Evolutionary conservation across 2,329 filamentous ascomycete species (phyloP).

Genomic region (Cordyceps fumosorosea): DNA sequence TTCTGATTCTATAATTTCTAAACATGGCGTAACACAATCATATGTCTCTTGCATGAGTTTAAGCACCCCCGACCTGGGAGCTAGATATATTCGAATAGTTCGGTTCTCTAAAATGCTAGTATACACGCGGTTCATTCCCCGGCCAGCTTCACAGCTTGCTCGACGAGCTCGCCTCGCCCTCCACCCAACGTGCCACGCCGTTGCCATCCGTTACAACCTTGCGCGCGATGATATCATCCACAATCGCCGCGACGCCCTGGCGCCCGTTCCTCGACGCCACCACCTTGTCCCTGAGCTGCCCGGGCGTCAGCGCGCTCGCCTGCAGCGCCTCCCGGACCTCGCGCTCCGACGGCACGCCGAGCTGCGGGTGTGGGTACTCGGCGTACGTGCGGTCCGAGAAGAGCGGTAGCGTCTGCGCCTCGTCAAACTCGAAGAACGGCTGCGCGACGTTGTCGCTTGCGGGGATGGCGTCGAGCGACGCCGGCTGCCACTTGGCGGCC

Average conservation of each 20-base stretch:
- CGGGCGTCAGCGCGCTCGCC: constrained; percentile 33
- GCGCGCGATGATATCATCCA: constrained; percentile 59
- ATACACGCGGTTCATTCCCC: constrained; percentile 5
- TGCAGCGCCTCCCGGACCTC: constrained; percentile 45
- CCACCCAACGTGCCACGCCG: constrained; percentile 36
- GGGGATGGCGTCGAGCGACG: constrained; percentile 61
- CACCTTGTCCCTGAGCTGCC: constrained; percentile 58
- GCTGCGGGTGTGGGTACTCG: constrained; percentile 64
- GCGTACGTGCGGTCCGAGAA: constrained; percentile 57
- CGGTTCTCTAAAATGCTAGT: constrained; percentile 4
- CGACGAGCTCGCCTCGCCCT: constrained; percentile 22
- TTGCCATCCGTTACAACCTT: constrained; percentile 46
- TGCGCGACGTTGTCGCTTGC: constrained; percentile 47
- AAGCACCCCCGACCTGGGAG: background rate
- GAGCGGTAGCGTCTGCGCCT: constrained; percentile 47
- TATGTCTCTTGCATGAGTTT: no score
- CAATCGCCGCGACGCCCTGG: constrained; percentile 62
- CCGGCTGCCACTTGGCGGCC: constrained; percentile 69
- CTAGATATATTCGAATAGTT: background rate
- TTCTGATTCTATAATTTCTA: no score
- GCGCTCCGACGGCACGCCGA: constrained; percentile 68
- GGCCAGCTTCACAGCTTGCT: constrained; percentile 25
- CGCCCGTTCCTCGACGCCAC: constrained; percentile 53
- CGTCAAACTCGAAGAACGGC: constrained; percentile 59
- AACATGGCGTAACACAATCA: no score